Percentiles rank a stretch among this genome's conserved stretches.
These are phyloP conservation scores for Coemansia sp. DNA, from an alignment of 192 early-diverging fungal genomes.

Conservation along the genomic window DNA sequence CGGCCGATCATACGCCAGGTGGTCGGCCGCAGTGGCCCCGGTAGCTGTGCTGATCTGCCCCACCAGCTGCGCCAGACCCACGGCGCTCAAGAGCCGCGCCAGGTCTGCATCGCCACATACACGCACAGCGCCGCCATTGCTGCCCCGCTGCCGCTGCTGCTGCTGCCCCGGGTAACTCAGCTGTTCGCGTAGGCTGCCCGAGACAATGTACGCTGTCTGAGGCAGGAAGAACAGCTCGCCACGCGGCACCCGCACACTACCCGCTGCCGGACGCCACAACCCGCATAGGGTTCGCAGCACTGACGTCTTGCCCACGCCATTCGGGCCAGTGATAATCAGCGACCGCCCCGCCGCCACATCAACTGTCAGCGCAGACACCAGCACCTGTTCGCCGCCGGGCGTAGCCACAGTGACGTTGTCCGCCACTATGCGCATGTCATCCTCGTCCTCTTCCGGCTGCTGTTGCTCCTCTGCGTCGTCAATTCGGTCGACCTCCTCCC, in stretches of 20 bases:
- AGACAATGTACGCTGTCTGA: constrained; percentile 63
- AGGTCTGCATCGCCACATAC: constrained; percentile 35
- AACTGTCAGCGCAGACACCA: constrained; percentile 51
- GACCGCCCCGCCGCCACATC: constrained; percentile 56
- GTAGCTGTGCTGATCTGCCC: constrained; percentile 11
- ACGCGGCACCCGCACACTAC: constrained; percentile 42
- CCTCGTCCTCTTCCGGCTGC: background rate
- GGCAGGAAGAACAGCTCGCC: constrained; percentile 65
- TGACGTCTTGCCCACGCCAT: constrained; percentile 86
- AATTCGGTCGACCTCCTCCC: constrained; percentile 65
- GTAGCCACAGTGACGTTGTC: constrained; percentile 24
- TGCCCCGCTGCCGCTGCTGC: constrained; percentile 22
- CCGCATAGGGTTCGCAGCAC: constrained; percentile 75
- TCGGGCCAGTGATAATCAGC: constrained; percentile 71
- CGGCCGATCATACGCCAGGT: constrained; percentile 29
- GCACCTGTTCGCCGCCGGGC: constrained; percentile 20
- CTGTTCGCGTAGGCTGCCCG: constrained; percentile 66
- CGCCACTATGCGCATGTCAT: constrained; percentile 13
- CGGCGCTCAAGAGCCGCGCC: constrained; percentile 7
- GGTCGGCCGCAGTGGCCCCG: background rate
- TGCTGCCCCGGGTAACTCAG: constrained; percentile 57
- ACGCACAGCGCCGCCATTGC: background rate
- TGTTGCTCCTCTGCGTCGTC: background rate
- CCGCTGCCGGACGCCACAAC: constrained; percentile 66
- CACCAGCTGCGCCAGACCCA: constrained; percentile 30